Conservation (phyloP, 768 basidiomycete species). For the Leucosporidium creatinivorum region DNA sequence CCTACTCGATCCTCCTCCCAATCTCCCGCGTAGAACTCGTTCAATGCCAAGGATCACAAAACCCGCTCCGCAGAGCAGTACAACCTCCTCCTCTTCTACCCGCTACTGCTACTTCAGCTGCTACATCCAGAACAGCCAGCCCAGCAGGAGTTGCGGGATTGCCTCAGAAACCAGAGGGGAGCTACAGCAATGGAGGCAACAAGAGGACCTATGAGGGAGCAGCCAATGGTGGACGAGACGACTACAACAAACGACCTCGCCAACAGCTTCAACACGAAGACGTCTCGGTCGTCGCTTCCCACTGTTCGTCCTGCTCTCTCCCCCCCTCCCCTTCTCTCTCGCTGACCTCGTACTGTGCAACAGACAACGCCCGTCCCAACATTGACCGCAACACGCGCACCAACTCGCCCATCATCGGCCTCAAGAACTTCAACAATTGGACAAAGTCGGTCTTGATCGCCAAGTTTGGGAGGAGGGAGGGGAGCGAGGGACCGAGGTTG, state of each 20-base stretch:
- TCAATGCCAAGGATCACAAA: constrained; percentile 39
- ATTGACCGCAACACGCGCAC: constrained; percentile 75
- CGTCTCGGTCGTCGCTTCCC: constrained; percentile 22
- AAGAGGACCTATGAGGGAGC: background rate
- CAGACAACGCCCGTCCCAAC: constrained; percentile 84
- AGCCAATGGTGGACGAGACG: background rate
- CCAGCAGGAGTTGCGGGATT: background rate
- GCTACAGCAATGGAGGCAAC: background rate
- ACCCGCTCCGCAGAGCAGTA: constrained; percentile 1
- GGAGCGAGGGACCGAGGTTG: constrained; percentile 29
- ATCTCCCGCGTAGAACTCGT: constrained; percentile 55
- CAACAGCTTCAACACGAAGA: constrained; percentile 4
- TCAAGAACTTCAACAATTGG: constrained; percentile 99
- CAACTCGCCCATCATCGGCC: constrained; percentile 88
- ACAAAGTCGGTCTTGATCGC: constrained; percentile 94
- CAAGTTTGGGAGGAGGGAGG: constrained; percentile 49
- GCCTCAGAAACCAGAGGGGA: constrained; percentile 11
- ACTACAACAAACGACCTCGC: background rate
- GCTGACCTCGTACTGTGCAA: too few relatives aligned
- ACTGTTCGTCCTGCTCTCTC: constrained; percentile 18
- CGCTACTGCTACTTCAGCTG: background rate
- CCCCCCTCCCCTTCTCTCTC: background rate
- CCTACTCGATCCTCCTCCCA: constrained; percentile 40
- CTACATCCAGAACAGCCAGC: background rate
- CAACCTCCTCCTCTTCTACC: background rate